phyloP scores from a whole-genome alignment of 768 basidiomycete species.

The Mycena filopes region DNA sequence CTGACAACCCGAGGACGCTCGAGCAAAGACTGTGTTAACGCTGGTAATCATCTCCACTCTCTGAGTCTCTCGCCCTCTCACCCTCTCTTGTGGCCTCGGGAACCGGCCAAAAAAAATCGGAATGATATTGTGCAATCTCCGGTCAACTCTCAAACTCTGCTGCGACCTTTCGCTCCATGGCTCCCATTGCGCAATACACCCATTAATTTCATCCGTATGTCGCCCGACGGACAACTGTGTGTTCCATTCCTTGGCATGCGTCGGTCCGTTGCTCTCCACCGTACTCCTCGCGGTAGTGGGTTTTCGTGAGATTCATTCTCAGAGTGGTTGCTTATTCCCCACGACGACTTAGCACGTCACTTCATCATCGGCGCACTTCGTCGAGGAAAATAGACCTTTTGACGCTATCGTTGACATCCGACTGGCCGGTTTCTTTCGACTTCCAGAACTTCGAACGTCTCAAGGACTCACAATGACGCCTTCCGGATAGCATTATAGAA shows the following conservation, averaged over 20 bases:
- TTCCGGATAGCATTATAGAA: neutral
- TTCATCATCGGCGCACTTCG: neutral
- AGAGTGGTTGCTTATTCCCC: constrained; percentile 3
- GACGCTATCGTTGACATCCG: constrained; percentile 9
- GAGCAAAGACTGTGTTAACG: too few relatives aligned
- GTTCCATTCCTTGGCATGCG: neutral
- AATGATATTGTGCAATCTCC: neutral
- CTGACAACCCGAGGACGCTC: too few relatives aligned
- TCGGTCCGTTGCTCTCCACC: neutral
- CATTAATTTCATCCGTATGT: neutral
- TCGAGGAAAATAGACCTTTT: neutral
- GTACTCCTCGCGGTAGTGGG: neutral
- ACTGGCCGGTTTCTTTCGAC: constrained; percentile 7
- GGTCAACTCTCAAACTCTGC: neutral
- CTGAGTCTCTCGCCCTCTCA: too few relatives aligned
- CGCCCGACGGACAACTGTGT: neutral
- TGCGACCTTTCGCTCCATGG: neutral
- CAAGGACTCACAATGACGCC: neutral
- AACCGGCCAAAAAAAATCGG: neutral
- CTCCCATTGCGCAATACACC: neutral
- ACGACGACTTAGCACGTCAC: constrained; percentile 2
- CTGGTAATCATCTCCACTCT: too few relatives aligned
- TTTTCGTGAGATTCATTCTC: constrained; percentile 5
- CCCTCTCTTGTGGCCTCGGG: neutral
- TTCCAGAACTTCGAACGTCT: neutral